Conservation (phyloP, 1,284 basidiomycete genomes). For the Ganoderma sinense region DNA sequence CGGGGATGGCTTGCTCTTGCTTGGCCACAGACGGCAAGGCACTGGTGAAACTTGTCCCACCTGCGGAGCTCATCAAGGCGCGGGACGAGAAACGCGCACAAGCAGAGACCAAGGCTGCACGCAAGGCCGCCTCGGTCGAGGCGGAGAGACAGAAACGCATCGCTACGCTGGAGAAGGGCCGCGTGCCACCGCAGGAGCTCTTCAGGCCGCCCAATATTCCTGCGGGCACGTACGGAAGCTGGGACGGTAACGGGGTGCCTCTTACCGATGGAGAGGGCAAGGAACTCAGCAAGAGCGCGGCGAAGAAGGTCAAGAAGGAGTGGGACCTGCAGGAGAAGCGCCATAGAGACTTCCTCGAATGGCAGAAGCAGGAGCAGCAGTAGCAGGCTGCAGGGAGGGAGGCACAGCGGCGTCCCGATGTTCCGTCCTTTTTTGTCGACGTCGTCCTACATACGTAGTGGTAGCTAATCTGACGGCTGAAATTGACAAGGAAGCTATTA, state of each 20-base stretch:
- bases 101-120: constrained; percentile 79
- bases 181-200: constrained; percentile 77
- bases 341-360: constrained; percentile 79
- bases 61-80: constrained; percentile 82
- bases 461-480: neutral
- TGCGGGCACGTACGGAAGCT: constrained; percentile 76
- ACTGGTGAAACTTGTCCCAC: constrained; percentile 91
- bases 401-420: neutral
- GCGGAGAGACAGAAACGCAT: constrained; percentile 81
- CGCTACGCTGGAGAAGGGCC: constrained; percentile 89
- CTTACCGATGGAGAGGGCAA: constrained; percentile 85
- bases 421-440: neutral
- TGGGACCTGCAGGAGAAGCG: constrained; percentile 80
- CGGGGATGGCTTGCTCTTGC: neutral
- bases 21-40: constrained; percentile 85
- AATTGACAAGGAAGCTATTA: neutral
- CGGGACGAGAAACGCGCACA: constrained; percentile 91
- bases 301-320: constrained; percentile 87
- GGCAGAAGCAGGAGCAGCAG: constrained; percentile 52
- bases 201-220: constrained; percentile 86
- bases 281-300: constrained; percentile 84
- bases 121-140: constrained; percentile 80
- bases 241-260: constrained; percentile 89
- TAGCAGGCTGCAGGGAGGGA: neutral
- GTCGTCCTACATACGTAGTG: neutral